Evolutionary conservation across 1,284 basidiomycete species (phyloP), one percentile per base, ranked within the genome.

Genomic region (Veloporphyrellus conicus): DNA sequence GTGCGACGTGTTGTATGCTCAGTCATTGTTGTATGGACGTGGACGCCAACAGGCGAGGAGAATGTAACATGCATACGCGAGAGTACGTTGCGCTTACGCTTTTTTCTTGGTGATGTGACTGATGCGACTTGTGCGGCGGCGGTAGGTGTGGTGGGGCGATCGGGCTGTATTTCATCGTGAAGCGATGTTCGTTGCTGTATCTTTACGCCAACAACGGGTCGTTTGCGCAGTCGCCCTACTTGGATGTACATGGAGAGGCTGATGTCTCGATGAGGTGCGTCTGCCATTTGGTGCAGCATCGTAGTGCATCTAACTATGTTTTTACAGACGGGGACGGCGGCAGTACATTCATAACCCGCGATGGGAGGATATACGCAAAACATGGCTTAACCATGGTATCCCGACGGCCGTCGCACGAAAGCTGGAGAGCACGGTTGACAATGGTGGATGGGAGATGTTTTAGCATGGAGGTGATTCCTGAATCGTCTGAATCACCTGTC

Each of bases 31-130:
- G 95, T 67, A 77, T 78, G 56, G 90, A 93, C 57, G 61, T 71
- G 20, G 86, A 91, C 35, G 68, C 73, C 39, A 73, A 72, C 71
- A 78, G 45, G 68, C 81, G 49, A 68, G 89, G 73, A 71, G 96
- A 99, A 66, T 98, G 95, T 68, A 99, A 98, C 67, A 82, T 90
- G 73, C 96, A 99, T 67, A 89, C 87, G 56, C 78, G 92, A 76
- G 87, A 90, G 90, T 96, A 66, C 68, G 92, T 82, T 12, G 6
- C 15, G 16, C 10, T 33, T 18, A n/a, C 7, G 6, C 32, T 29
- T 3, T 11, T 3, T 29, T 11, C 32, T 40, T 19, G 4, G 8
- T 27, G 18, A 46, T 20, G 15, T 27, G 28, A 15, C 37, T 46
- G 55, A 47, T 25, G n/a, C n/a, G 45, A 31, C 50, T 9, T 14